Percentiles rank a stretch among this genome's conserved stretches.
Evolutionary conservation across 768 basidiomycete species (phyloP).

Genomic region (Serpula lacrymans): DNA sequence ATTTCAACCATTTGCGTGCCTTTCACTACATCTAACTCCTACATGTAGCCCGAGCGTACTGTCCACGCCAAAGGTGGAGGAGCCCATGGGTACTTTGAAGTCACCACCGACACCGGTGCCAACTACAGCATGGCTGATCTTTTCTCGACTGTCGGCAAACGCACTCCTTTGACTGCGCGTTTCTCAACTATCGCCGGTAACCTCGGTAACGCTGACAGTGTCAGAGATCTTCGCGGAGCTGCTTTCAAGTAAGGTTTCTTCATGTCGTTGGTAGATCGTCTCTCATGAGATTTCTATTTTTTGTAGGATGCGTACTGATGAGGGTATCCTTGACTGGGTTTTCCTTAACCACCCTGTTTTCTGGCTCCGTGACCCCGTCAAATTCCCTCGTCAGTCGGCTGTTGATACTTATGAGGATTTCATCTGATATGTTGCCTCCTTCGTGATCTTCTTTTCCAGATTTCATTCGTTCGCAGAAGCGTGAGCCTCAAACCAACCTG

Average conservation of each 20-base stretch:
- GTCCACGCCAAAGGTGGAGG: constrained; percentile 15
- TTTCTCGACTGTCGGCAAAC: constrained; percentile 14
- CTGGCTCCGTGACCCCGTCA: constrained; percentile 42
- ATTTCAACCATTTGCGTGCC: not conserved
- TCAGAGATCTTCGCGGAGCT: constrained; percentile 53
- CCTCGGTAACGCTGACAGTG: constrained; percentile 44
- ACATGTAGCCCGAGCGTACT: constrained; percentile 12
- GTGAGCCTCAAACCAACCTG: constrained; percentile 49
- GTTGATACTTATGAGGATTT: constrained; percentile 28
- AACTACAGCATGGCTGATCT: constrained; percentile 15
- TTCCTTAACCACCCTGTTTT: constrained; percentile 45
- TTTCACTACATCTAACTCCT: not conserved
- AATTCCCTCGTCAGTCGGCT: constrained; percentile 48
- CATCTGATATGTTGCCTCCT: not conserved
- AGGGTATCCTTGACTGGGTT: constrained; percentile 38
- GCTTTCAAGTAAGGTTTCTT: constrained; percentile 38
- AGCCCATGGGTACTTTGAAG: constrained; percentile 15
- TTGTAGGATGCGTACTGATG: constrained; percentile 31
- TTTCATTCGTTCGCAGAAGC: constrained; percentile 35
- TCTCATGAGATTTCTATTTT: too few species aligned
- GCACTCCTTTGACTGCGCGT: constrained; percentile 23
- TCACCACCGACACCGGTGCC: constrained; percentile 12
- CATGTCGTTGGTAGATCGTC: too few species aligned
- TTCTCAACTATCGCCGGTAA: constrained; percentile 58
- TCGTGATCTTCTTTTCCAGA: constrained; percentile 24